Base-by-base conservation (phyloP, 805 yeast genomes). In the Wickerhamiella shivajii region DNA sequence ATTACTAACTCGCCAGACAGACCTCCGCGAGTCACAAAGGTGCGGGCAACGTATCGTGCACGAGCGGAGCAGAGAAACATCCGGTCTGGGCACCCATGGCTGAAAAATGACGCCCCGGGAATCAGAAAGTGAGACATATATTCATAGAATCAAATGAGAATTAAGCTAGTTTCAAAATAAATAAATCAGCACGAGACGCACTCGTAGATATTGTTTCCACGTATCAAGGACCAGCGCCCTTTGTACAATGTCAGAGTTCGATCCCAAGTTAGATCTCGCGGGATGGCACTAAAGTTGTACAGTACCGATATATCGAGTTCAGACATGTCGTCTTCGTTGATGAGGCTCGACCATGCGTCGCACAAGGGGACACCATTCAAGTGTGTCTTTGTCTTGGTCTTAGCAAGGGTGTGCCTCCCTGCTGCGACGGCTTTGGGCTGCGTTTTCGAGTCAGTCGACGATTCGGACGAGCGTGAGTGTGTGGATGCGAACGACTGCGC, bases 31-130 rank as follows among this genome's bases (percentile, higher is more conserved):
- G 29, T 25, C 34, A 23, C 13, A 31, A 31, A 24, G 24, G 24
- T 31, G 34, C 34, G 29, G n/a, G 34, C 34, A 15, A 20, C 16
- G 21, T 18, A 12, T 10, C 16, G 14, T 18, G 19, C 14, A 24
- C 17, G 29, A 18, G 29, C 15, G 17, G 34, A 31, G 34, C 15
- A 31, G 34, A 29, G 16, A 10, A 25, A 24, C 18, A 7, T 31
- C 34, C 34, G 20, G 34, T 19, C 34, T 31, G 34, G 34, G 34
- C 34, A 31, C 34, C 34, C 27, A 25, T 7, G 34, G 34, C 34
- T 24, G 34, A 31, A 18, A 11, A 15, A 27, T 31, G 34, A 31
- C 19, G 34, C 34, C 25, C 7, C 28, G 34, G 34, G 34, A 31
- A 31, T 31, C 34, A 31, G 34, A 25, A 19, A 31, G 34, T 25